These are phyloP conservation scores for Cerioporus squamosus DNA, from an alignment of 1,284 basidiomycete genomes.

Conservation along the genomic window DNA sequence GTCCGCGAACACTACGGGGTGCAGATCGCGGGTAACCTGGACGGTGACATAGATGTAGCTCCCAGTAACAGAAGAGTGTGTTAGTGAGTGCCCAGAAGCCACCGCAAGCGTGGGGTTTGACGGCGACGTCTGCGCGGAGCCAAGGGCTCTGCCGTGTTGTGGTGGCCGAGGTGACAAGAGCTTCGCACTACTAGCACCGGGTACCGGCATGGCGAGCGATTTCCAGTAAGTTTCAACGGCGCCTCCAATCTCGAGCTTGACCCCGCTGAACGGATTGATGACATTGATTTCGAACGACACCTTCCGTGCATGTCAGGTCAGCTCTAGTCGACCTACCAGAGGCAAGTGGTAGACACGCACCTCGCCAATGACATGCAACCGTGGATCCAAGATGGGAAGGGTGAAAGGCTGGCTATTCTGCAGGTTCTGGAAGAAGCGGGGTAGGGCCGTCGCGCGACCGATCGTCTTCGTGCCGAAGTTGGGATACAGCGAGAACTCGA, in stretches of 20 bases:
- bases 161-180: slow-evolving; percentile 32
- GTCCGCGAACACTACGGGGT: slow-evolving; percentile 82
- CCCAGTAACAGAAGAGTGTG: slow-evolving; percentile 87
- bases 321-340: neutral
- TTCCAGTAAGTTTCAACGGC: slow-evolving; percentile 98
- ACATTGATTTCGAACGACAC: slow-evolving; percentile 90
- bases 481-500: slow-evolving; percentile 97
- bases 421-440: slow-evolving; percentile 71
- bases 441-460: slow-evolving; percentile 89
- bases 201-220: slow-evolving; percentile 66
- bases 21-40: slow-evolving; percentile 90
- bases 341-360: slow-evolving; percentile 42
- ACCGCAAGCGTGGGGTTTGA: slow-evolving; percentile 55
- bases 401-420: slow-evolving; percentile 63
- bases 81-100: slow-evolving; percentile 59
- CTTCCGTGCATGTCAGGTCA: slow-evolving; percentile 40
- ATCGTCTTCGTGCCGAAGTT: slow-evolving; percentile 99
- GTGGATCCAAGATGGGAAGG: slow-evolving; percentile 90
- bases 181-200: slow-evolving; percentile 26
- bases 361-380: slow-evolving; percentile 95
- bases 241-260: slow-evolving; percentile 95
- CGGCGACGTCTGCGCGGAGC: slow-evolving; percentile 71
- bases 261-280: slow-evolving; percentile 90
- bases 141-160: slow-evolving; percentile 34
- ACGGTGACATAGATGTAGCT: slow-evolving; percentile 86